Conservation (phyloP, 805 yeast genomes). For the Candida nonsorbophila region DNA sequence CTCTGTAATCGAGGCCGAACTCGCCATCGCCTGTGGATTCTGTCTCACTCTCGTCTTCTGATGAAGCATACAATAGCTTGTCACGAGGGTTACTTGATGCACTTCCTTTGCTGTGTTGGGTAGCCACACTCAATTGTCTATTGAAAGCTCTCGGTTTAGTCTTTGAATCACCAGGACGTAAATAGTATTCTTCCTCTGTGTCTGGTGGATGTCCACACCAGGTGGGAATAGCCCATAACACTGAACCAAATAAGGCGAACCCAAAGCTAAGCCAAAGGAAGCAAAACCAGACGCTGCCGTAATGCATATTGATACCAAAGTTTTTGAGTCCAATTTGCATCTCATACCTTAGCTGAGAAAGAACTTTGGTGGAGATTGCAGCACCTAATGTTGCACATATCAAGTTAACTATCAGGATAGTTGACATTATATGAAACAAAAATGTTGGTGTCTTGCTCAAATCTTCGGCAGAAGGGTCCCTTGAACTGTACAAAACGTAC, state of each 20-base stretch:
- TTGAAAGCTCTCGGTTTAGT: neutral
- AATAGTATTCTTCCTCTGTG: constrained; percentile 2
- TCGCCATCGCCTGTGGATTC: neutral
- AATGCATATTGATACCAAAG: constrained; percentile 42
- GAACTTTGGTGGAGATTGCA: constrained; percentile 20
- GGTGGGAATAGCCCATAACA: constrained; percentile 30
- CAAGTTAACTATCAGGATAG: constrained; percentile 18
- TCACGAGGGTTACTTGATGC: constrained; percentile 5
- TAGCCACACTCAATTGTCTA: neutral
- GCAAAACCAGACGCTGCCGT: constrained; percentile 39
- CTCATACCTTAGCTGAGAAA: constrained; percentile 17
- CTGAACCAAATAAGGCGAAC: constrained; percentile 17
- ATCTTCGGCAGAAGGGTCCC: constrained; percentile 26
- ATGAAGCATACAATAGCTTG: constrained; percentile 6
- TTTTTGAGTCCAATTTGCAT: constrained; percentile 28
- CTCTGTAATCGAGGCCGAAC: constrained; percentile 10
- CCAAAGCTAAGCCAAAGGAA: constrained; percentile 34
- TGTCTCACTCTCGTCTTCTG: no score
- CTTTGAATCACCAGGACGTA: neutral
- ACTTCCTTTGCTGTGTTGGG: neutral
- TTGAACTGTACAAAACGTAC: constrained; percentile 29
- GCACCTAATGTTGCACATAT: constrained; percentile 24
- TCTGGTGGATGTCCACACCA: constrained; percentile 51
- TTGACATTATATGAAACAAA: constrained; percentile 32
- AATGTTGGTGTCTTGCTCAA: constrained; percentile 22